Evolutionary conservation across 352 stramenopile genomes (phyloP).

Genomic region (Phytophthora litchii): DNA sequence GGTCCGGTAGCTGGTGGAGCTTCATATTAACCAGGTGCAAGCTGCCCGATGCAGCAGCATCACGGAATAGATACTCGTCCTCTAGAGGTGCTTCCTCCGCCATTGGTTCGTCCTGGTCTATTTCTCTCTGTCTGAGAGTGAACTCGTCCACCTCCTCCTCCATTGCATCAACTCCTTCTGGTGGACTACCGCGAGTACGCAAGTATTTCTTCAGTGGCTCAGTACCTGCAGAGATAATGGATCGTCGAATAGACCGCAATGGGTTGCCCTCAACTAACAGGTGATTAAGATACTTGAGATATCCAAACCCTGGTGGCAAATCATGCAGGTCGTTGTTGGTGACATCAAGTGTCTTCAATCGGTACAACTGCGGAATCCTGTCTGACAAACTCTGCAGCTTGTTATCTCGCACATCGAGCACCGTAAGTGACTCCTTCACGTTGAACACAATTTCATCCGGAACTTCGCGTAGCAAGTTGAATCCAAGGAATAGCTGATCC

Average conservation of each 20-base stretch:
- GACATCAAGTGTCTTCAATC: constrained; percentile 82
- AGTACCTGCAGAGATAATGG: constrained; percentile 65
- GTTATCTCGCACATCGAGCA: constrained; percentile 84
- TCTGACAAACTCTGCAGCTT: constrained; percentile 66
- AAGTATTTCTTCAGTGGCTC: constrained; percentile 86
- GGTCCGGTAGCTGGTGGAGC: constrained; percentile 46
- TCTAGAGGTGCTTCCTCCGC: constrained; percentile 30
- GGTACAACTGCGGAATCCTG: constrained; percentile 63
- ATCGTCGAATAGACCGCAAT: constrained; percentile 72
- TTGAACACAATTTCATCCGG: constrained; percentile 48
- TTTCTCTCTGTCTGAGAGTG: constrained; percentile 46
- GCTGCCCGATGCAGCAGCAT: constrained; percentile 57
- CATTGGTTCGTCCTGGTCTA: constrained; percentile 44
- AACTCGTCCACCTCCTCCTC: constrained; percentile 83
- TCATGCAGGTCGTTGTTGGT: constrained; percentile 86
- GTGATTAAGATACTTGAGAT: constrained; percentile 78
- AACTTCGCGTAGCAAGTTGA: constrained; percentile 63
- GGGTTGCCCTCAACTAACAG: constrained; percentile 81
- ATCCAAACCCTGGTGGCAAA: constrained; percentile 71
- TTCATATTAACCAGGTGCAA: constrained; percentile 68
- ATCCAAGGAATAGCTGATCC: constrained; percentile 81
- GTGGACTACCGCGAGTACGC: constrained; percentile 69
- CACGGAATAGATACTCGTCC: constrained; percentile 71
- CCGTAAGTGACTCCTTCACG: constrained; percentile 69
- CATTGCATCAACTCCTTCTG: constrained; percentile 58